Conservation (phyloP, 306 rosid genomes). For the Ormosia semicastrata region DNA sequence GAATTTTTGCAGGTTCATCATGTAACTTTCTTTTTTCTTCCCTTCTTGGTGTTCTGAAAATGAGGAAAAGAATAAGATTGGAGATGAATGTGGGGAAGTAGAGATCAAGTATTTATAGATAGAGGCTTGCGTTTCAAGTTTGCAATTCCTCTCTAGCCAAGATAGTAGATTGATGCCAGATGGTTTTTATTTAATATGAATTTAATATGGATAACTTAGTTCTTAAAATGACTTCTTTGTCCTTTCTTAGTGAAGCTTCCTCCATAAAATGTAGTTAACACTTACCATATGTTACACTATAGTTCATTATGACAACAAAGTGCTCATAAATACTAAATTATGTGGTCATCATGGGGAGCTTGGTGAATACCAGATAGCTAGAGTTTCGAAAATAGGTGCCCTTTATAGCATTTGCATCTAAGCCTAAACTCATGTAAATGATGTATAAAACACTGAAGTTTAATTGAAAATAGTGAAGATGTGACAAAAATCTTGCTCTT, state of each 20-base stretch:
- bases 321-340: neutral
- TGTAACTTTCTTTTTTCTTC: neutral
- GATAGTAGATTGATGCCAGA: constrained; percentile 57
- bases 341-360: too few relatives aligned
- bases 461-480: too few relatives aligned
- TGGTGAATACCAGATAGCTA: too few relatives aligned
- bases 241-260: constrained; percentile 34
- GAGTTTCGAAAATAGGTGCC: too few relatives aligned
- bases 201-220: neutral
- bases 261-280: neutral
- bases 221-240: constrained; percentile 23
- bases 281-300: neutral
- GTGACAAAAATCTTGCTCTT: too few relatives aligned
- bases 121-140: constrained; percentile 31
- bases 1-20: too few relatives aligned
- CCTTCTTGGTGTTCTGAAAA: constrained; percentile 23
- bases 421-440: too few relatives aligned
- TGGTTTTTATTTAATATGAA: constrained; percentile 31
- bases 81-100: constrained; percentile 31
- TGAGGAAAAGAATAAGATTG: constrained; percentile 34
- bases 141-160: constrained; percentile 39
- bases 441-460: too few relatives aligned
- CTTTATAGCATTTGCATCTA: too few relatives aligned
- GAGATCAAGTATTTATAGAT: constrained; percentile 60
- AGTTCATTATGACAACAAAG: neutral